These are phyloP conservation scores for Parathielavia hyrcaniae DNA, from an alignment of 495 filamentous ascomycete genomes.

Conservation along the genomic window DNA sequence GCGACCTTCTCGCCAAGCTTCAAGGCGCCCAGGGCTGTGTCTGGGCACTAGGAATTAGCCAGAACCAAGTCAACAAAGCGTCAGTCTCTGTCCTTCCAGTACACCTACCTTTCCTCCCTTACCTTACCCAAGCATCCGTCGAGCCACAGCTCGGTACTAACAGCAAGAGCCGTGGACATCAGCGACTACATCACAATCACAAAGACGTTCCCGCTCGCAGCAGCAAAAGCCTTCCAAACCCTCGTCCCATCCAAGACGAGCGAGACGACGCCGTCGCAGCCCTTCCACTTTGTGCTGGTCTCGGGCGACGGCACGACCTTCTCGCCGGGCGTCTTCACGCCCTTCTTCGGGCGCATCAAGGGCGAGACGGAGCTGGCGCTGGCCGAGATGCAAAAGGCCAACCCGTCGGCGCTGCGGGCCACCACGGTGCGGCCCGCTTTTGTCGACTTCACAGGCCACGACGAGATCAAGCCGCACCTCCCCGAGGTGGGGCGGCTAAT, in stretches of 20 bases:
- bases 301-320: constrained; percentile 53
- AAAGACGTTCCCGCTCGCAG: constrained; percentile 54
- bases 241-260: constrained; percentile 29
- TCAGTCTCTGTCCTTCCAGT: constrained; percentile 30
- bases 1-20: constrained; percentile 51
- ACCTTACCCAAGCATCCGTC: too few relatives aligned
- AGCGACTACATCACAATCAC: constrained; percentile 67
- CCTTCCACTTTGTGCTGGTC: constrained; percentile 65
- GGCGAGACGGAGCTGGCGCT: constrained; percentile 56
- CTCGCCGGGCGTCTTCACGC: constrained; percentile 46
- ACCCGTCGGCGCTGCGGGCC: constrained; percentile 40
- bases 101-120: too few relatives aligned
- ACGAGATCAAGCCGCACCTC: constrained; percentile 46
- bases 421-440: constrained; percentile 49
- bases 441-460: constrained; percentile 46
- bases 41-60: constrained; percentile 63
- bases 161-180: not conserved
- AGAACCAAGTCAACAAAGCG: constrained; percentile 53
- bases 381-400: constrained; percentile 31
- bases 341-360: constrained; percentile 56
- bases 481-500: constrained; percentile 22
- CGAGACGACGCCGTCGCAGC: constrained; percentile 29
- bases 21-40: constrained; percentile 60
- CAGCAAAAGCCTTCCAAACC: constrained; percentile 54
- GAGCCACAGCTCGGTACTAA: too few relatives aligned